Percentiles rank a stretch among this genome's conserved stretches.
Conservation (phyloP, 164 flowering plant species). For the Litsea cubeba region DNA sequence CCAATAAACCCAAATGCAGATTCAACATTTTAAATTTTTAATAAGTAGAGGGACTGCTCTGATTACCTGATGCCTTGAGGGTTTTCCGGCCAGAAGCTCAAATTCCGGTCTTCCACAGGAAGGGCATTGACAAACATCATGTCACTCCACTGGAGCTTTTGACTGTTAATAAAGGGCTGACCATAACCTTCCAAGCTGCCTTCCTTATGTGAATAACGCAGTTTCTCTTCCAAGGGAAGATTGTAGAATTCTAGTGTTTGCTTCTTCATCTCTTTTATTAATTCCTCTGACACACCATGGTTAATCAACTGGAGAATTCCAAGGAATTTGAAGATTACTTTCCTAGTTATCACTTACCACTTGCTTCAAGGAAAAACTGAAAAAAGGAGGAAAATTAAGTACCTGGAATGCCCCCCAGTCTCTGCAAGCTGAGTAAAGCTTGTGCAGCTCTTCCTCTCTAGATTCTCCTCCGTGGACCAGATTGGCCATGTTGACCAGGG, state of each 20-base stretch:
- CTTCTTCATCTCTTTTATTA: background rate
- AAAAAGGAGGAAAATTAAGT: background rate
- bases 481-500: constrained; percentile 8
- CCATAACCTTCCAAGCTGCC: constrained; percentile 13
- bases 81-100: constrained; percentile 1
- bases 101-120: constrained; percentile 1
- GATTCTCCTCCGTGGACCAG: constrained; percentile 2
- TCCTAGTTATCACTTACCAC: background rate
- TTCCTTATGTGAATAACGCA: background rate
- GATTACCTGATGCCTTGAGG: constrained; percentile 11
- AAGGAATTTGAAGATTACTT: background rate
- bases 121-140: constrained; percentile 5
- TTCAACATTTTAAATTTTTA: no score
- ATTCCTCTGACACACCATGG: constrained; percentile 2
- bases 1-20: background rate
- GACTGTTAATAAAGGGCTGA: constrained; percentile 10
- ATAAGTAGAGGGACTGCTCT: background rate
- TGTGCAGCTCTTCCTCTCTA: constrained; percentile 2
- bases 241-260: constrained; percentile 2
- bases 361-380: background rate
- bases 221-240: constrained; percentile 8
- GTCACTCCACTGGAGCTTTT: constrained; percentile 12
- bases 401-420: constrained; percentile 1
- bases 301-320: constrained; percentile 5
- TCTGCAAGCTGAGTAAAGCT: constrained; percentile 10